Conservation (phyloP, 768 basidiomycete genomes). For the Termitomyces sp. region DNA sequence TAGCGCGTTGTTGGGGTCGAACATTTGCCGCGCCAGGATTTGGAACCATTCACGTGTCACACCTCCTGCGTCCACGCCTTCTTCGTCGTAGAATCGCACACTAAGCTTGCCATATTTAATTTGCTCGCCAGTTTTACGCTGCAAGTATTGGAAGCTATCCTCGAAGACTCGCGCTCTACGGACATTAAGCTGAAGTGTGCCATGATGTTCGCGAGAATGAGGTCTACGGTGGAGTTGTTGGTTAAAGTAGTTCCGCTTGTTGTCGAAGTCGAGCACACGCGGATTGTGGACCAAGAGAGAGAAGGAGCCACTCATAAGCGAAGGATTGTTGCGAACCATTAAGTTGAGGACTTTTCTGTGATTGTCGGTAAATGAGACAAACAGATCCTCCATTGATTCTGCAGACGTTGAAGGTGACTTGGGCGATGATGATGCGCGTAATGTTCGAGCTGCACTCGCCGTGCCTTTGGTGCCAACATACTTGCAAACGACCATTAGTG, state of each 20-base stretch:
- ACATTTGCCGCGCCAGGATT: slow-evolving; percentile 97
- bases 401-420: slow-evolving; percentile 61
- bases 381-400: slow-evolving; percentile 86
- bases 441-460: slow-evolving; percentile 40
- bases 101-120: slow-evolving; percentile 98
- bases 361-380: slow-evolving; percentile 88
- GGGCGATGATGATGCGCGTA: slow-evolving; percentile 68
- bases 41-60: slow-evolving; percentile 99
- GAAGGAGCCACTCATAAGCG: slow-evolving; percentile 97
- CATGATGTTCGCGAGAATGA: slow-evolving; percentile 74
- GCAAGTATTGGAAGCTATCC: slow-evolving; percentile 92
- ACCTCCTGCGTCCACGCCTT: slow-evolving; percentile 97
- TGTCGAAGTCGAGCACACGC: slow-evolving; percentile 96
- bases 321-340: slow-evolving; percentile 98
- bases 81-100: slow-evolving; percentile 94
- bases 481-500: slow-evolving; percentile 98
- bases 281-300: slow-evolving; percentile 94
- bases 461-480: slow-evolving; percentile 72
- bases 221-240: slow-evolving; percentile 88
- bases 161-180: slow-evolving; percentile 92
- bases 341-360: slow-evolving; percentile 93
- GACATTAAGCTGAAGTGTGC: slow-evolving; percentile 84
- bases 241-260: slow-evolving; percentile 95
- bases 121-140: slow-evolving; percentile 88
- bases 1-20: slow-evolving; percentile 96